Conservation (phyloP, 345 rosid genomes). For the Excoecaria agallocha region DNA sequence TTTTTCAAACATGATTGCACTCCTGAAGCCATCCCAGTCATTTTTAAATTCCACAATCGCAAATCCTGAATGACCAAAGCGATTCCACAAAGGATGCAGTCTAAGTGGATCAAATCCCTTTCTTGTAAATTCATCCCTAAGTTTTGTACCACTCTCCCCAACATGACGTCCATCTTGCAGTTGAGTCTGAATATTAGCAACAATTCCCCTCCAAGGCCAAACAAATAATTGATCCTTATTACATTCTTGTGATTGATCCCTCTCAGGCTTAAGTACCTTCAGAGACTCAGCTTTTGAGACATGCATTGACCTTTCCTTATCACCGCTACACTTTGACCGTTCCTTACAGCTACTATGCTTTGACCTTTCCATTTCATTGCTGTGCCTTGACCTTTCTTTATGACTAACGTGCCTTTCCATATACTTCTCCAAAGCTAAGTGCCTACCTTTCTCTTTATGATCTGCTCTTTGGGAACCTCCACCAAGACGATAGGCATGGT, state of each 20-base stretch:
- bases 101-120: conserved; percentile 65
- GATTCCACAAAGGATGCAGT: conserved; percentile 60
- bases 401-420: conserved; percentile 34
- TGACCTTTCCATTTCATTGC: not conserved
- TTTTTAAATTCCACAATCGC: conserved; percentile 60
- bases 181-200: conserved; percentile 59
- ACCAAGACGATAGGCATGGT: conserved; percentile 38
- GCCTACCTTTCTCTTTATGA: conserved; percentile 41
- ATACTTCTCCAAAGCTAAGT: conserved; percentile 49
- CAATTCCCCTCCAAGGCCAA: conserved; percentile 63
- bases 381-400: not conserved
- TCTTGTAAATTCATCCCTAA: conserved; percentile 43
- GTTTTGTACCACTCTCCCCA: conserved; percentile 56
- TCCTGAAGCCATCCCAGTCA: conserved; percentile 55
- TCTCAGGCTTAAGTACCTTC: not conserved
- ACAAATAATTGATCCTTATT: conserved; percentile 38
- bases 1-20: conserved; percentile 57
- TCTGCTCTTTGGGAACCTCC: conserved; percentile 25
- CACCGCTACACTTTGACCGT: not conserved
- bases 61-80: conserved; percentile 55
- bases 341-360: not conserved
- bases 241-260: conserved; percentile 8
- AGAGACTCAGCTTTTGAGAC: not conserved
- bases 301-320: too few species aligned
- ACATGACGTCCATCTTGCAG: conserved; percentile 35